These are phyloP conservation scores for Boletus huronensis DNA, from an alignment of 768 basidiomycete species.

Conservation along the genomic window DNA sequence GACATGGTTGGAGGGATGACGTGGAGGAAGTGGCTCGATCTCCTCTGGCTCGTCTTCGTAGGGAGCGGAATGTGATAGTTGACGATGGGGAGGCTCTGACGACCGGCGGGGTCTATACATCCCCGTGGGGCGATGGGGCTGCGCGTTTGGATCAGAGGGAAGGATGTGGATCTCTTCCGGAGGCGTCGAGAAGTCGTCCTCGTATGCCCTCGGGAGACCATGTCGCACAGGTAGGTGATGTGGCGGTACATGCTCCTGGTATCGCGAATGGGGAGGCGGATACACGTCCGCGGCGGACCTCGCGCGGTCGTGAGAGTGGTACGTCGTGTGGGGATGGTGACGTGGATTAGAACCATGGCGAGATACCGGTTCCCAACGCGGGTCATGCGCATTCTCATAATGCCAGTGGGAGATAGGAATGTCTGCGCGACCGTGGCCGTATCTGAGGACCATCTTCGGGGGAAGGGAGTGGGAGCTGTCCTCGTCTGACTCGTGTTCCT, in stretches of 20 bases:
- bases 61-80: constrained; percentile 15
- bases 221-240: constrained; percentile 15
- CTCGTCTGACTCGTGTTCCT: constrained; percentile 38
- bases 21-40: constrained; percentile 33
- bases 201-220: constrained; percentile 16
- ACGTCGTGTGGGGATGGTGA: constrained; percentile 27
- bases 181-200: constrained; percentile 25
- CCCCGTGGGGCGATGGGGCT: constrained; percentile 30
- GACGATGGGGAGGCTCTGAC: constrained; percentile 28
- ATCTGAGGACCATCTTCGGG: constrained; percentile 70
- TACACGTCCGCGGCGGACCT: constrained; percentile 35
- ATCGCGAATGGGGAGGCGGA: constrained; percentile 30
- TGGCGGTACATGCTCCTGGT: constrained; percentile 21
- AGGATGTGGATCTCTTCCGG: constrained; percentile 65
- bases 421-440: constrained; percentile 60
- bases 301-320: constrained; percentile 36
- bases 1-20: constrained; percentile 22
- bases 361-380: constrained; percentile 9
- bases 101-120: constrained; percentile 31
- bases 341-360: constrained; percentile 25
- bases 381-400: constrained; percentile 23
- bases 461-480: constrained; percentile 49
- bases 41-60: constrained; percentile 31
- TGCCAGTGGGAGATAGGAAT: constrained; percentile 55
- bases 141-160: constrained; percentile 44